Conservation (phyloP, 1,139 yeast genomes). For the Taphrina confusa region DNA sequence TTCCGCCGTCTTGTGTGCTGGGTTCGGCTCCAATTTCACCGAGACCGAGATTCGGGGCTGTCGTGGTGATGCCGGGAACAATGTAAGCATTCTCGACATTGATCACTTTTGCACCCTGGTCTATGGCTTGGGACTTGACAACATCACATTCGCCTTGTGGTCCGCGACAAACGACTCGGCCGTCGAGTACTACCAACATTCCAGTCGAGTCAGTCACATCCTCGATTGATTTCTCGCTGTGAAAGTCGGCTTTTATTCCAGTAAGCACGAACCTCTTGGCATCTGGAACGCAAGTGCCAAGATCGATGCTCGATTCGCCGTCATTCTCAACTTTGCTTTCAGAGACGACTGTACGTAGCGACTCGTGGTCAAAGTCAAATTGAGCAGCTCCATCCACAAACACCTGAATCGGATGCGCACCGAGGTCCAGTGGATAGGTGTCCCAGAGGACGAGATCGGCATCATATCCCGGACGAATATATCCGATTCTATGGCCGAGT, state of each 20-base stretch:
- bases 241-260: not conserved
- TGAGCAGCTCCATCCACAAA: conserved; percentile 21
- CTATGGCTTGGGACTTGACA: not conserved
- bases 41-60: conserved; percentile 14
- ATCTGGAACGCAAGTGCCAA: not conserved
- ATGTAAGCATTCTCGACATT: not conserved
- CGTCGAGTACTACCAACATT: not conserved
- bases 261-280: not conserved
- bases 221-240: not conserved
- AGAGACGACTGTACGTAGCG: not conserved
- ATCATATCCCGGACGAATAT: conserved; percentile 20
- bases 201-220: not conserved
- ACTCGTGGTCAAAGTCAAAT: conserved; percentile 15
- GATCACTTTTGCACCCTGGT: not conserved
- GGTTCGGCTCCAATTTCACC: conserved; percentile 15
- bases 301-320: not conserved
- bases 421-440: conserved; percentile 17
- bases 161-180: conserved; percentile 7
- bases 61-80: conserved; percentile 5
- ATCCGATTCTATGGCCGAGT: conserved; percentile 17
- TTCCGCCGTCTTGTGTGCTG: conserved; percentile 13
- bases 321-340: not conserved
- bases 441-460: conserved; percentile 28
- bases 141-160: not conserved
- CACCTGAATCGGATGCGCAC: conserved; percentile 26